Conservation (phyloP, 2,329 filamentous ascomycete species). For the Thermothelomyces thermophilus region DNA sequence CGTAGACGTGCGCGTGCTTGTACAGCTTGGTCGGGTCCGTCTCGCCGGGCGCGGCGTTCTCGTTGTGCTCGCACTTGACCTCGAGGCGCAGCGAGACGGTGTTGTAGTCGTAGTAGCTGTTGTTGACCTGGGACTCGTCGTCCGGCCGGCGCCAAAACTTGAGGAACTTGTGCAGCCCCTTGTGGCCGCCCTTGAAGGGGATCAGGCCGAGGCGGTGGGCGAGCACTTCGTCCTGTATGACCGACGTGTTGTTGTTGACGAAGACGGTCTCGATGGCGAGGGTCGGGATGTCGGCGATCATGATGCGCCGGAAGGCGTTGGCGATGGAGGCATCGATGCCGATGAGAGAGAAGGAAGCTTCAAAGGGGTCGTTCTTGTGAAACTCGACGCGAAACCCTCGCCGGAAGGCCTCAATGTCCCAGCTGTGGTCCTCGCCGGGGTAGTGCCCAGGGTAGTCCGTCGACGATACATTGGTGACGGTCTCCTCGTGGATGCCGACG, state of each 20-base stretch:
- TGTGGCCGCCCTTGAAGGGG: constrained; percentile 72
- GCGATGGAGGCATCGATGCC: constrained; percentile 88
- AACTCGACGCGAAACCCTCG: constrained; percentile 55
- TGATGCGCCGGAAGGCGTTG: constrained; percentile 94
- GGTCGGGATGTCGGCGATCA: constrained; percentile 89
- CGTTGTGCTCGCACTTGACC: constrained; percentile 73
- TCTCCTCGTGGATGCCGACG: constrained; percentile 82
- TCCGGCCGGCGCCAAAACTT: constrained; percentile 71
- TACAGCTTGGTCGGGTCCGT: constrained; percentile 80
- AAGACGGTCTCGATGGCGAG: constrained; percentile 92
- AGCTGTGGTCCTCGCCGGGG: constrained; percentile 67
- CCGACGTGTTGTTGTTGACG: constrained; percentile 92
- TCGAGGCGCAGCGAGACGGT: constrained; percentile 74
- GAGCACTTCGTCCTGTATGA: constrained; percentile 96
- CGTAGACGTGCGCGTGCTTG: constrained; percentile 77
- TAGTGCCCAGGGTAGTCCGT: constrained; percentile 91
- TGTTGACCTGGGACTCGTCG: constrained; percentile 54
- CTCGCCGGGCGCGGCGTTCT: constrained; percentile 62
- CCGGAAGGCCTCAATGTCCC: constrained; percentile 40
- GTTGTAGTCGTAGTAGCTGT: constrained; percentile 70
- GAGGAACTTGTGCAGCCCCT: constrained; percentile 70
- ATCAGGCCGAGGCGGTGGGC: constrained; percentile 85
- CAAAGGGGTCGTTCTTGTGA: constrained; percentile 70
- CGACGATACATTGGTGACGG: constrained; percentile 79
- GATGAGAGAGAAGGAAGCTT: constrained; percentile 84